Percentiles rank a stretch among this genome's conserved stretches.
These are phyloP conservation scores for Pseudohyphozyma bogoriensis DNA, from an alignment of 768 basidiomycete species.

Conservation along the genomic window DNA sequence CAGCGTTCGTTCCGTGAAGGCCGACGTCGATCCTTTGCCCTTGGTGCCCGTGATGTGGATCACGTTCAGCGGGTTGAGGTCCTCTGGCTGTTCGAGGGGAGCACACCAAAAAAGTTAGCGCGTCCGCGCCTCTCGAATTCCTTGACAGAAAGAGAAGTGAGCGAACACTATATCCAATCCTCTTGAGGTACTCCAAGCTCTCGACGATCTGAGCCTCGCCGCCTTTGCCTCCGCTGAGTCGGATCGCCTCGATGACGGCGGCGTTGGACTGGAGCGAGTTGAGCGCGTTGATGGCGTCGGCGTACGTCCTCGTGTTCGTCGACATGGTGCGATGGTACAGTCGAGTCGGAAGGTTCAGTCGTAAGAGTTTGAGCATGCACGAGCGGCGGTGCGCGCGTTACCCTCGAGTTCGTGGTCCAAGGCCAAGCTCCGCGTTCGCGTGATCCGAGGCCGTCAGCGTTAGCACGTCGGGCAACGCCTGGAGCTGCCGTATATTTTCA, in stretches of 20 bases:
- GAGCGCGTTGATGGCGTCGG: conserved; percentile 41
- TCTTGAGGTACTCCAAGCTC: conserved; percentile 76
- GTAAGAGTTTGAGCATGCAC: too few species aligned
- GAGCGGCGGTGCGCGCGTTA: too few species aligned
- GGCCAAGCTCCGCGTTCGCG: too few species aligned
- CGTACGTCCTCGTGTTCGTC: conserved; percentile 7
- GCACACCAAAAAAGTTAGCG: neutral
- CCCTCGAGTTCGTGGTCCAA: too few species aligned
- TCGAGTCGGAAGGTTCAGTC: too few species aligned
- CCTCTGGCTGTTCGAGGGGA: conserved; percentile 67
- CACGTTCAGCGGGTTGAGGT: conserved; percentile 80
- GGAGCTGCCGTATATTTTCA: too few species aligned
- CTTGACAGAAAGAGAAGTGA: too few species aligned
- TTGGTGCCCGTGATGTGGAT: conserved; percentile 97
- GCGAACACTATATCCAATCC: conserved; percentile 76
- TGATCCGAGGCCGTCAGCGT: too few species aligned
- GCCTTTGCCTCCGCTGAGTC: conserved; percentile 57
- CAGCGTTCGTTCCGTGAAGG: conserved; percentile 79
- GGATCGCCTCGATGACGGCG: conserved; percentile 72
- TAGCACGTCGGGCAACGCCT: too few species aligned
- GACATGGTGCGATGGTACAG: neutral
- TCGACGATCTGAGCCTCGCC: conserved; percentile 62
- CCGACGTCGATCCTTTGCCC: conserved; percentile 94
- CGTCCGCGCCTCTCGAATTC: too few species aligned
- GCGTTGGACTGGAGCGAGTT: conserved; percentile 64